These are phyloP conservation scores for Lecanoromycetidae sp. DNA, from an alignment of 2,329 filamentous ascomycete genomes.

Conservation along the genomic window DNA sequence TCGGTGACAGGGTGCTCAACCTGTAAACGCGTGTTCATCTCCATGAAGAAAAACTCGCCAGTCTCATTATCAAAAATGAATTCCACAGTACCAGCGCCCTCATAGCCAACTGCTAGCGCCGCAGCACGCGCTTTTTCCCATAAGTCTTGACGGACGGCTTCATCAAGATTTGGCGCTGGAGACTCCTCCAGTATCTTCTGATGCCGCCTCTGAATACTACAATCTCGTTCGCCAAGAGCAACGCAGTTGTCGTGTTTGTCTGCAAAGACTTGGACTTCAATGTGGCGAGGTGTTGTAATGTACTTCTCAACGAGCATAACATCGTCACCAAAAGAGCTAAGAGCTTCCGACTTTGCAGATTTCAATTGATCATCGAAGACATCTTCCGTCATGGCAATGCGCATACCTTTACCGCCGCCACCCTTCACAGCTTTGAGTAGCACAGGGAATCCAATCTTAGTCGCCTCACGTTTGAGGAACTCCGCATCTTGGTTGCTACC, in stretches of 20 bases:
- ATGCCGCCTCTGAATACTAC: constrained; percentile 53
- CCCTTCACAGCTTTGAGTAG: constrained; percentile 56
- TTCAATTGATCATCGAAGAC: constrained; percentile 50
- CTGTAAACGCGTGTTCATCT: constrained; percentile 72
- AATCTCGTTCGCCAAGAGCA: constrained; percentile 52
- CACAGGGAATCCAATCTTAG: constrained; percentile 55
- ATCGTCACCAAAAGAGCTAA: constrained; percentile 53
- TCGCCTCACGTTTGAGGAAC: constrained; percentile 56
- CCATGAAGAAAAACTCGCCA: constrained; percentile 58
- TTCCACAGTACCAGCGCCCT: constrained; percentile 55
- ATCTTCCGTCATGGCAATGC: constrained; percentile 45
- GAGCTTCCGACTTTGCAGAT: constrained; percentile 53
- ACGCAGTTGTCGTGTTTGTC: constrained; percentile 54
- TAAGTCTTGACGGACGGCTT: constrained; percentile 48
- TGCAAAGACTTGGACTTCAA: constrained; percentile 56
- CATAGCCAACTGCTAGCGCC: constrained; percentile 51
- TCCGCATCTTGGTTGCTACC: constrained; percentile 63
- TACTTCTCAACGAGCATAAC: constrained; percentile 58
- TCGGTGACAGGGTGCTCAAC: constrained; percentile 94
- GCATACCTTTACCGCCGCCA: constrained; percentile 57
- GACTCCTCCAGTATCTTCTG: constrained; percentile 58
- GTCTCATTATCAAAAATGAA: constrained; percentile 59
- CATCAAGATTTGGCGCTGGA: constrained; percentile 49
- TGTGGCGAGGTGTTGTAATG: constrained; percentile 53
- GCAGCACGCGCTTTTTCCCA: constrained; percentile 54